Evolutionary conservation across 108 stramenopile genomes (phyloP).

Genomic region (Hondaea fermentalgiana): DNA sequence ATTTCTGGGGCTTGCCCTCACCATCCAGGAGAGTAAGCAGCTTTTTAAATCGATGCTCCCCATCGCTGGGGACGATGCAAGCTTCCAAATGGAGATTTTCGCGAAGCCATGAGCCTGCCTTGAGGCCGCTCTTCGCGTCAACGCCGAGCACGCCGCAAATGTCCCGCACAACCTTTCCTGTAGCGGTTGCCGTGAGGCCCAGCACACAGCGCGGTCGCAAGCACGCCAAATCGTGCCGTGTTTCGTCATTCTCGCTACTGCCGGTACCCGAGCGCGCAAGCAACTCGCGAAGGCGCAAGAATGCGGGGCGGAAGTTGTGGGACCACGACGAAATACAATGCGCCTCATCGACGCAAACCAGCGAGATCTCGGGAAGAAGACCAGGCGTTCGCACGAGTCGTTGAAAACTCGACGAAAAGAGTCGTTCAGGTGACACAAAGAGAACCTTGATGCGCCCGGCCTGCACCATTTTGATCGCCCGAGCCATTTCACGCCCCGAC

Average conservation of each 20-base stretch:
- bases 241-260: too few relatives aligned
- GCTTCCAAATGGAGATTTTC: neutral
- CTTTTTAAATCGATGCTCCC: neutral
- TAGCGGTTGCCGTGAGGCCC: neutral
- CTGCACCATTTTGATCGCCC: conserved; percentile 67
- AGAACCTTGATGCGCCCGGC: conserved; percentile 67
- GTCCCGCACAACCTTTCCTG: neutral
- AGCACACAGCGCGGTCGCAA: neutral
- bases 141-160: neutral
- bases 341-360: conserved; percentile 90
- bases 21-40: neutral
- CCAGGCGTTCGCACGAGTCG: conserved; percentile 65
- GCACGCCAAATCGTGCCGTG: neutral
- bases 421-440: conserved; percentile 81
- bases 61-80: neutral
- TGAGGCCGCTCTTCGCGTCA: neutral
- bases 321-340: conserved; percentile 84
- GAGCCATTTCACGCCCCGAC: conserved; percentile 61
- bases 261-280: conserved; percentile 23
- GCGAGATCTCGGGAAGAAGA: conserved; percentile 44
- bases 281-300: conserved; percentile 61
- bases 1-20: neutral
- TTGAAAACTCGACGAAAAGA: conserved; percentile 75
- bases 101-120: neutral
- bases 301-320: conserved; percentile 92